Evolutionary conservation across 805 yeast genomes (phyloP), one percentile per base, ranked within the genome.

Genomic region (Nakazawaea laoshanensis): DNA sequence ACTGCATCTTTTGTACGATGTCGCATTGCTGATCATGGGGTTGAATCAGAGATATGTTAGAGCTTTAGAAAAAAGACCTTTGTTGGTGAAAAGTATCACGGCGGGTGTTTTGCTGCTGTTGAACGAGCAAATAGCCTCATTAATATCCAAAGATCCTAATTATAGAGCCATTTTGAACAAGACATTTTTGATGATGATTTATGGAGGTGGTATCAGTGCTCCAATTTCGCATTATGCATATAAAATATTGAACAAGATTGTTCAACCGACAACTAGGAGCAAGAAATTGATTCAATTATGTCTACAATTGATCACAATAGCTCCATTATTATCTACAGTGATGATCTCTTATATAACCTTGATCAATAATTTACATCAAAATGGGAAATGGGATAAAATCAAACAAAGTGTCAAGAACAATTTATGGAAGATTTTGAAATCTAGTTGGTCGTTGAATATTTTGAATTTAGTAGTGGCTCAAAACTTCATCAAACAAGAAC

Each of bases 161-260:
- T 27, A 22, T 27, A 27, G 19, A 43, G 32, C 30, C 38, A 13
- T 28, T 26, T 42, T 66, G 32, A 64, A 65, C 24, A 46, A 52
- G 19, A 73, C 66, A 48, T 58, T 70, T 7, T 53, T 69, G 30
- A 67, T 77, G 70, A 67, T 74, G 7, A 32, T 75, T 2, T 77
- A 70, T 45, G 81, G 83, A 1, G 56, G 67, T 19, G 40, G 59
- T 2, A 55, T 77, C 11, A 65, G 67, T 17, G 70, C 83, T 1
- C 86, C 86, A 6, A 52, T 74, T 24, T 56, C 74, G 4, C 84
- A 77, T 45, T 64, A 60, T 40, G 61, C 70, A 24, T 74, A 74
- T 41, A 60, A 56, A 4, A 37, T 63, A 11, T 56, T 76, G 30
- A 70, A 68, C 40, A 48, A 47, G 36, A 35, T 69, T 5, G 68